Conservation (phyloP, 2,329 filamentous ascomycete species). For the Fusarium mexicanum region DNA sequence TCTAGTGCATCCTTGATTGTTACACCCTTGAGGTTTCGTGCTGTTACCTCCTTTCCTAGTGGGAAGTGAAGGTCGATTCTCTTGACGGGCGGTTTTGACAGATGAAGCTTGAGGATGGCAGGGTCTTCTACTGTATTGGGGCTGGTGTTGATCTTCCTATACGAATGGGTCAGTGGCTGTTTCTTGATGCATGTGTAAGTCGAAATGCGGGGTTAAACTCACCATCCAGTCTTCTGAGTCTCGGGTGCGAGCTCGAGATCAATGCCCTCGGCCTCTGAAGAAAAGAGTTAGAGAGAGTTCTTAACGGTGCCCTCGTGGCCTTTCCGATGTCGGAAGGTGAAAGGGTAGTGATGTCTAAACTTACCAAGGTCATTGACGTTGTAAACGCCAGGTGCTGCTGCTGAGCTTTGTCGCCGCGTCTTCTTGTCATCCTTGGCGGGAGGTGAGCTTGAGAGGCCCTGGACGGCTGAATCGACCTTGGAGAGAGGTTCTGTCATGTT, state of each 20-base stretch:
- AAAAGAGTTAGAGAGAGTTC: slow-evolving; percentile 25
- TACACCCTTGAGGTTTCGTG: slow-evolving; percentile 91
- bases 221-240: slow-evolving; percentile 91
- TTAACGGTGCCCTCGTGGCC: background rate
- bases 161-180: slow-evolving; percentile 2
- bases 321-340: slow-evolving; percentile 21
- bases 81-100: slow-evolving; percentile 86
- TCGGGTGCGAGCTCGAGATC: slow-evolving; percentile 80
- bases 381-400: slow-evolving; percentile 69
- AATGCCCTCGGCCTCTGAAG: slow-evolving; percentile 75
- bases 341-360: slow-evolving; percentile 44
- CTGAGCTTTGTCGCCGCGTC: slow-evolving; percentile 78
- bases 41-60: slow-evolving; percentile 85
- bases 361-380: slow-evolving; percentile 89
- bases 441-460: slow-evolving; percentile 76
- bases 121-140: slow-evolving; percentile 81
- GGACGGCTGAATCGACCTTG: slow-evolving; percentile 93
- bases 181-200: background rate
- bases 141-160: slow-evolving; percentile 94
- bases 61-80: slow-evolving; percentile 95
- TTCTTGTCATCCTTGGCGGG: slow-evolving; percentile 66
- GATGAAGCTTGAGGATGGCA: slow-evolving; percentile 81
- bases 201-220: slow-evolving; percentile 51
- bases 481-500: slow-evolving; percentile 67
- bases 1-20: slow-evolving; percentile 97